Evolutionary conservation across 1,284 basidiomycete genomes (phyloP).

Genomic region (Malassezia equina): DNA sequence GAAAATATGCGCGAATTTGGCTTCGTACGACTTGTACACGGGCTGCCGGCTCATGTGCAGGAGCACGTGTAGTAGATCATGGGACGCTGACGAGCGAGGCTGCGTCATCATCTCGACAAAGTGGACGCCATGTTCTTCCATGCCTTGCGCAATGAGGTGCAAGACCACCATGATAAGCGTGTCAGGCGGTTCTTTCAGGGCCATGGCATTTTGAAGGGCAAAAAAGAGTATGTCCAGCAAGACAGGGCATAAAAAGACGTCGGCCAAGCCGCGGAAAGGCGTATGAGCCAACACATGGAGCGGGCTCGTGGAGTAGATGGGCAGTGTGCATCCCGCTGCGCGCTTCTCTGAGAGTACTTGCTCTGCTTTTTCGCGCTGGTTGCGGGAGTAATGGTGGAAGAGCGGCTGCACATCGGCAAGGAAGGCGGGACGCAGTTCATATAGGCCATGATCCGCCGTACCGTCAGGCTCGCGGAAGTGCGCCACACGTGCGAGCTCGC

Average conservation of each 20-base stretch:
- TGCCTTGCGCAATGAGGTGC: constrained; percentile 51
- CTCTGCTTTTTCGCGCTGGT: constrained; percentile 89
- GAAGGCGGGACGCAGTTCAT: constrained; percentile 72
- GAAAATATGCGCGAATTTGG: constrained; percentile 33
- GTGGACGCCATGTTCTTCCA: constrained; percentile 24
- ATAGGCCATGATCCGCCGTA: constrained; percentile 68
- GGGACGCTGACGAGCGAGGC: background rate
- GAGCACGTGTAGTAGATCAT: constrained; percentile 1
- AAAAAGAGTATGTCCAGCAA: constrained; percentile 29
- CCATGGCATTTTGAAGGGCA: constrained; percentile 23
- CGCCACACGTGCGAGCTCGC: constrained; percentile 67
- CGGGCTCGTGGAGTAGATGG: constrained; percentile 15
- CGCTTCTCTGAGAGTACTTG: constrained; percentile 61
- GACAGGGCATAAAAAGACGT: constrained; percentile 20
- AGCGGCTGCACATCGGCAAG: constrained; percentile 87
- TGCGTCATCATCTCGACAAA: constrained; percentile 21
- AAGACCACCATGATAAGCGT: constrained; percentile 79
- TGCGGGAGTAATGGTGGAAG: constrained; percentile 90
- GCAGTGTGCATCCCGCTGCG: constrained; percentile 53
- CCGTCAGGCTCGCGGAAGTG: constrained; percentile 71
- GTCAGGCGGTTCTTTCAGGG: constrained; percentile 51
- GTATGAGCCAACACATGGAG: constrained; percentile 23
- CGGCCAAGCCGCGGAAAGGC: constrained; percentile 22
- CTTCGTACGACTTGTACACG: constrained; percentile 25
- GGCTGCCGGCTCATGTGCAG: constrained; percentile 1